Evolutionary conservation across 1,284 basidiomycete genomes (phyloP), one percentile per base, ranked within the genome.

Genomic region (Cutaneotrichosporon cyanovorans): DNA sequence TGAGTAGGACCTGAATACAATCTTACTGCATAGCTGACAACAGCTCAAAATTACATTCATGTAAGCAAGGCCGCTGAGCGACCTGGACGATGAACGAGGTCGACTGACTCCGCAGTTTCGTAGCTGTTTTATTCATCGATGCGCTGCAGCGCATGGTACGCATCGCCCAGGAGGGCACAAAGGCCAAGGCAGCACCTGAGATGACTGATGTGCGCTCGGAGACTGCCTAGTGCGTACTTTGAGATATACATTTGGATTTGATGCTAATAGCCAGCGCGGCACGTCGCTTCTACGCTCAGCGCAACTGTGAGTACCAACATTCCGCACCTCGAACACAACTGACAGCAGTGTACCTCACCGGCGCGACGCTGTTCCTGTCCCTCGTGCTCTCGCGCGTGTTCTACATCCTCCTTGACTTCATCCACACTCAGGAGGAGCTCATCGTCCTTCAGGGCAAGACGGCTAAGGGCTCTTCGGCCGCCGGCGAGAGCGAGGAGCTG

Each of bases 71-170:
- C 3, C 16, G 2, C 22, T 32, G 16, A 30, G 16, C 10, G 1
- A 7, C n/a, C 19, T 16, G 16, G 18, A n/a, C n/a, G n/a, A n/a
- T n/a, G 15, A 6, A 7, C 28, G 34, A 10, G 14, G 4, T n/a
- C 4, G 10, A n/a, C 36, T 34, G 14, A 14, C 36, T n/a, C n/a
- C 30, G 3, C 59, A 91, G 88, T 55, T 95, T 93, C 62, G 83
- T 95, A 1, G 86, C 76, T 1, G 80, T 96, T 3, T 55, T 73
- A 16, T 76, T 76, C 57, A 66, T 75, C 36, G 91, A 96, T 59
- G 89, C 92, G 21, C 76, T 93, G 35, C 91, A 96, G 72, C 80
- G 91, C 56, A 92, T 95, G 87, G 81, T 85, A 75, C 81, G 87
- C 49, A 83, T 93, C 32, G 82, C 83, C 15, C 68, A 72, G 57